A percentile compares a stretch with the other conserved stretches of the same genome.
Evolutionary conservation across 2,329 filamentous ascomycete species (phyloP).

Genomic region (Xylaria digitata): DNA sequence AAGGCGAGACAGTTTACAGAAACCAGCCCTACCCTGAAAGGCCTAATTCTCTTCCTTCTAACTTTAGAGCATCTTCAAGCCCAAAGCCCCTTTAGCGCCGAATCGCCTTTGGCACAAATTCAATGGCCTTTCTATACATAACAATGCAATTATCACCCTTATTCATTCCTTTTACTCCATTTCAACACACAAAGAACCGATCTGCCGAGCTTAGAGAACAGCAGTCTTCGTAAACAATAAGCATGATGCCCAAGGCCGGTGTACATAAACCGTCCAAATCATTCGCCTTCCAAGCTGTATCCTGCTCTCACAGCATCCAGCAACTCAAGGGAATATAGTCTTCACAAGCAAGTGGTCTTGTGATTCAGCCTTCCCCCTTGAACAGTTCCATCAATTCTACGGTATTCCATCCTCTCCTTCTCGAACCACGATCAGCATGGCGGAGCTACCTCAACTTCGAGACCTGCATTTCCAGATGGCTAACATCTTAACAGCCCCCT

Average conservation of each 20-base stretch:
- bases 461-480: slow-evolving; percentile 1
- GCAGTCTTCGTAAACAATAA: neutral
- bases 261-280: slow-evolving; percentile 2
- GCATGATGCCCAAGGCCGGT: neutral
- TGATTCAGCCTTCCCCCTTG: neutral
- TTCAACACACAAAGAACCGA: neutral
- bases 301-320: neutral
- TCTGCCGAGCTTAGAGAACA: neutral
- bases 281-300: neutral
- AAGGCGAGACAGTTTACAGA: too few species aligned
- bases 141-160: slow-evolving; percentile 3
- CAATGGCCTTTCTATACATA: neutral
- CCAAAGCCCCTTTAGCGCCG: neutral
- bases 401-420: neutral
- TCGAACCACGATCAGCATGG: slow-evolving; percentile 5
- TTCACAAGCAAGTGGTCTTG: slow-evolving; percentile 15
- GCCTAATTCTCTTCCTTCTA: neutral
- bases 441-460: neutral
- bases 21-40: neutral
- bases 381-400: neutral
- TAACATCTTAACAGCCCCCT: neutral
- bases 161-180: neutral
- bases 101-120: neutral
- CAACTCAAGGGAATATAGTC: neutral
- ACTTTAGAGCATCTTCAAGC: neutral